phyloP scores from a whole-genome alignment of 2,329 filamentous ascomycete species.

The Annulohypoxylon truncatum region DNA sequence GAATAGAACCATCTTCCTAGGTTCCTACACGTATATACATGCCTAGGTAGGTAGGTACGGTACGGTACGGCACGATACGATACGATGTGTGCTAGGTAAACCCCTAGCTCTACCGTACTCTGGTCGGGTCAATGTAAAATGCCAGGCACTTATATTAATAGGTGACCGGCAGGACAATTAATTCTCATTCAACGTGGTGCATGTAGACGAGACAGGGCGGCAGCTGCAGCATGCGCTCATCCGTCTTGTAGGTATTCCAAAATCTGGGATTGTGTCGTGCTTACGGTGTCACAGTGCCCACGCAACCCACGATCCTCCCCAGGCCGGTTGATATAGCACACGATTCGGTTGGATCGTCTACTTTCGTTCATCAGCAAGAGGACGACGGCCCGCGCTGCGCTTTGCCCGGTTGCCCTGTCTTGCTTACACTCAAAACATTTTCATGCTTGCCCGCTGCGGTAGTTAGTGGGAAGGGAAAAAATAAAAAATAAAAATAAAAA shows the following conservation, averaged over 20 bases:
- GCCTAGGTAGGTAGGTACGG: not conserved
- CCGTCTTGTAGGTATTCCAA: conserved; percentile 37
- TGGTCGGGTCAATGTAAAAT: conserved; percentile 18
- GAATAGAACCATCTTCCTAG: not conserved
- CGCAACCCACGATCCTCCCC: conserved; percentile 24
- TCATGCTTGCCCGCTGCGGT: conserved; percentile 14
- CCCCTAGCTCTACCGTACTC: not conserved
- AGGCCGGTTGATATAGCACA: conserved; percentile 34
- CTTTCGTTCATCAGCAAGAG: conserved; percentile 22
- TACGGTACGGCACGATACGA: not conserved
- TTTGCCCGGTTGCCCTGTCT: conserved; percentile 26
- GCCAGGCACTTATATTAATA: conserved; percentile 31
- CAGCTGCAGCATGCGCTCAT: conserved; percentile 38
- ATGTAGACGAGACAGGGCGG: conserved; percentile 35
- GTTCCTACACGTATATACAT: not conserved
- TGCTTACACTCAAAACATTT: conserved; percentile 30
- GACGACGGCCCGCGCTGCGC: conserved; percentile 30
- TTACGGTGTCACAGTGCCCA: conserved; percentile 37
- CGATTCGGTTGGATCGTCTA: conserved; percentile 33
- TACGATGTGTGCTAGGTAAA: not conserved
- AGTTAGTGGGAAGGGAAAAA: conserved; percentile 1
- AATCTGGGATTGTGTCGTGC: conserved; percentile 42
- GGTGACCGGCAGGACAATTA: conserved; percentile 32
- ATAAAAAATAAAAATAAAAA: conserved; percentile 19
- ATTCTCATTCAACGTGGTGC: conserved; percentile 30